These are phyloP conservation scores for Trichosanthes truncata DNA, from an alignment of 306 rosid species.

Conservation along the genomic window DNA sequence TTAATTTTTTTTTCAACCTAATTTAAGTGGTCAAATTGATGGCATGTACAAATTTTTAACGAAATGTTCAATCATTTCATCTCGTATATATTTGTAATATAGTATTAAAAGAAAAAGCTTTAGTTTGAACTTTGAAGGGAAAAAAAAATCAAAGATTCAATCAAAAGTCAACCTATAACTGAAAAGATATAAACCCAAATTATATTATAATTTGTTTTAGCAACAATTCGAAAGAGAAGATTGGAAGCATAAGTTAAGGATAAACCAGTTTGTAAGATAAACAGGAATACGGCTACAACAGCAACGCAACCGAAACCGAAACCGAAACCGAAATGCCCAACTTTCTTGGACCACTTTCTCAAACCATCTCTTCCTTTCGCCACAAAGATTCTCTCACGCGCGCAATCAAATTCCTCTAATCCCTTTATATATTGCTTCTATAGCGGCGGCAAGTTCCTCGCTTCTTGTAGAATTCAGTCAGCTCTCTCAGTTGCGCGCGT, in stretches of 20 bases:
- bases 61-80: background rate
- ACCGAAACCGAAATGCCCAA: background rate
- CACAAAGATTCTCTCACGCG: slow-evolving; percentile 11
- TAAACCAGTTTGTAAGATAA: background rate
- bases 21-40: background rate
- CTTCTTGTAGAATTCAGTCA: background rate
- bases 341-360: slow-evolving; percentile 21
- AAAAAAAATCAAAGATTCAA: background rate
- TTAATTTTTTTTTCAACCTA: too few relatives aligned
- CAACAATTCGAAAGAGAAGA: background rate
- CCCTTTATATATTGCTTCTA: background rate
- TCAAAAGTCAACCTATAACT: background rate
- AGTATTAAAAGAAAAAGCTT: background rate
- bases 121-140: background rate
- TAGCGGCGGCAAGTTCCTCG: background rate
- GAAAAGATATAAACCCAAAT: background rate
- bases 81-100: background rate
- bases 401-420: background rate
- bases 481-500: background rate
- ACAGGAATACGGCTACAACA: background rate
- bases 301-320: background rate
- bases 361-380: slow-evolving; percentile 46
- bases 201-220: background rate
- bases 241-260: background rate
- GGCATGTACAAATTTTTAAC: background rate